Percentiles rank a stretch among this genome's conserved stretches.
Evolutionary conservation across 2,329 filamentous ascomycete species (phyloP).

Genomic region (Ophiostoma tasmaniense): DNA sequence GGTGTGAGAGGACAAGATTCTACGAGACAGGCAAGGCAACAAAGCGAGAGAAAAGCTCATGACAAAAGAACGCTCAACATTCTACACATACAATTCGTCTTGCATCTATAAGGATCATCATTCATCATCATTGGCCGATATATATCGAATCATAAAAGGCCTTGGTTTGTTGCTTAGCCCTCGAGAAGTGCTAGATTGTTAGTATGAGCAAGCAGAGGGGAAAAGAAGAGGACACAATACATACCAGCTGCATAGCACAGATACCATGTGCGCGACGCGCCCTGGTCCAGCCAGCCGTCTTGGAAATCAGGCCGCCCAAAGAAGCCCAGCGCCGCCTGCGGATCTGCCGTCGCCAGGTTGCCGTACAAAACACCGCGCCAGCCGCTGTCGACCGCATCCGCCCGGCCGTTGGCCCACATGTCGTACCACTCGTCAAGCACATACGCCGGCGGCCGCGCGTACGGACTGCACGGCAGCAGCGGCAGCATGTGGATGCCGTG

Average conservation of each 20-base stretch:
- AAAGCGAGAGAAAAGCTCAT: not conserved
- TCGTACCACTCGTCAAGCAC: constrained; percentile 75
- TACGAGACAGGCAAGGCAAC: not conserved
- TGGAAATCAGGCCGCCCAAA: constrained; percentile 62
- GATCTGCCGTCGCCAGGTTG: constrained; percentile 71
- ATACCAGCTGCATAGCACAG: constrained; percentile 68
- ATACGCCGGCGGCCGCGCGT: constrained; percentile 59
- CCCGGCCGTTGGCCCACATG: constrained; percentile 62
- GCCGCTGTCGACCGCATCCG: constrained; percentile 58
- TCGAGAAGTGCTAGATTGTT: not conserved
- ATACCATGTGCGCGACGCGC: constrained; percentile 79
- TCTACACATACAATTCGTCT: not conserved
- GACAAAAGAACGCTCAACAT: not conserved
- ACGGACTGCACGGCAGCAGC: constrained; percentile 57
- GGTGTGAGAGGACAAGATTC: not conserved
- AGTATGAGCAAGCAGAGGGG: not conserved
- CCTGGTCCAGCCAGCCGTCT: constrained; percentile 65
- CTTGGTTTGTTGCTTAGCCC: not conserved
- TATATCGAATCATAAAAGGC: too few relatives aligned
- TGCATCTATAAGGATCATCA: not conserved
- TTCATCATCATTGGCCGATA: not conserved
- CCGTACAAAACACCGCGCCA: constrained; percentile 82
- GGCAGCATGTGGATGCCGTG: constrained; percentile 79
- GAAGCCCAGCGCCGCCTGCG: constrained; percentile 61
- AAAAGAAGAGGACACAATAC: constrained; percentile 24